A percentile compares a stretch with the other conserved stretches of the same genome.
Evolutionary conservation across 1,139 yeast species (phyloP).

Genomic region (Saccharomyces hybrid): DNA sequence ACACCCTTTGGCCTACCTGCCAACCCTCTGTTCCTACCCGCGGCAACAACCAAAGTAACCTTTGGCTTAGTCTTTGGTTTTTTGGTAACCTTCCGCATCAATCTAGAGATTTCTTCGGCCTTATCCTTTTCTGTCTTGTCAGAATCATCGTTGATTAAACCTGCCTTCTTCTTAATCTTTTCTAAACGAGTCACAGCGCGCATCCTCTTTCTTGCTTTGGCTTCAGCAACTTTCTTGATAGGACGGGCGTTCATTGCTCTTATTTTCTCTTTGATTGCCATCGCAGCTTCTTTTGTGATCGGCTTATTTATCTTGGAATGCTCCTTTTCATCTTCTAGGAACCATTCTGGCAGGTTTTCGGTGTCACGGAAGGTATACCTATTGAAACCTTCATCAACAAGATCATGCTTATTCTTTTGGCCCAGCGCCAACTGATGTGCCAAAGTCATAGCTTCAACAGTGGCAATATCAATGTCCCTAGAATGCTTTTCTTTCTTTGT

Average conservation of each 20-base stretch:
- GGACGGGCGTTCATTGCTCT: slow-evolving; percentile 94
- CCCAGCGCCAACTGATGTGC: slow-evolving; percentile 95
- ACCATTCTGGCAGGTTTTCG: slow-evolving; percentile 94
- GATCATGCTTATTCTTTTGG: slow-evolving; percentile 71
- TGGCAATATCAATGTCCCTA: slow-evolving; percentile 70
- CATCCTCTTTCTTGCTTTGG: slow-evolving; percentile 94
- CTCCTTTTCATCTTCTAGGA: slow-evolving; percentile 78
- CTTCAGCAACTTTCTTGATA: slow-evolving; percentile 94
- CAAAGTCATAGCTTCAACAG: slow-evolving; percentile 95
- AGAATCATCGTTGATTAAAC: slow-evolving; percentile 78
- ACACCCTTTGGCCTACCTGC: slow-evolving; percentile 96
- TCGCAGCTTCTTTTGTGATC: slow-evolving; percentile 92
- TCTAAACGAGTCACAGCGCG: slow-evolving; percentile 85
- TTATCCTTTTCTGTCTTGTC: slow-evolving; percentile 87
- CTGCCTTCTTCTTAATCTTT: slow-evolving; percentile 89
- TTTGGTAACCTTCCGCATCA: slow-evolving; percentile 76
- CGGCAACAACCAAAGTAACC: slow-evolving; percentile 86
- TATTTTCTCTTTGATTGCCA: slow-evolving; percentile 83
- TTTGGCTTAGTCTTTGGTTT: slow-evolving; percentile 72
- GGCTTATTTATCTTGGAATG: slow-evolving; percentile 87
- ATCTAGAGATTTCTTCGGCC: slow-evolving; percentile 82
- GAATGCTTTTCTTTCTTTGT: slow-evolving; percentile 43
- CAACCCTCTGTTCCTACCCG: slow-evolving; percentile 75
- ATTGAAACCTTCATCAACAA: slow-evolving; percentile 86
- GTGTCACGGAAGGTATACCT: slow-evolving; percentile 85